Conservation (phyloP, 108 stramenopile genomes). For the Chaetoceros muelleri region DNA sequence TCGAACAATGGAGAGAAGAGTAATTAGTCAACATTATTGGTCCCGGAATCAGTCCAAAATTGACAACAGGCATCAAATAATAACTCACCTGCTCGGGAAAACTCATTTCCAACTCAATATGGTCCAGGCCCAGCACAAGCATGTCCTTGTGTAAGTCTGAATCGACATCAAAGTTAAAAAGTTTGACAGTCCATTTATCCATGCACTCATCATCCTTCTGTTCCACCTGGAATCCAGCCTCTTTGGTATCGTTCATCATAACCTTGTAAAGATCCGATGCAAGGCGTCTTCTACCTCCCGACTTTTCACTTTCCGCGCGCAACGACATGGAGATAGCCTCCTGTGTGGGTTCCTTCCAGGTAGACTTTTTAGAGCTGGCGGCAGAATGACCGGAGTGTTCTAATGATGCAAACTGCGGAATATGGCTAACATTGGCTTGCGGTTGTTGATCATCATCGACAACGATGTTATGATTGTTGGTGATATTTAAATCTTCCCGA, state of each 20-base stretch:
- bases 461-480: conserved; percentile 4
- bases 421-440: background rate
- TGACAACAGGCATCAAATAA: too few species aligned
- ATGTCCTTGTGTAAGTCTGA: conserved; percentile 73
- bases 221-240: conserved; percentile 73
- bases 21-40: too few species aligned
- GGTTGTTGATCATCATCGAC: background rate
- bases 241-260: conserved; percentile 73
- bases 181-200: conserved; percentile 81
- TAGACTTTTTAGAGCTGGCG: conserved; percentile 18
- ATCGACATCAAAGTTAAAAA: conserved; percentile 80
- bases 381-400: background rate
- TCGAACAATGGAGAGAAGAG: background rate
- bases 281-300: conserved; percentile 70
- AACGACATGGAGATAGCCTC: conserved; percentile 71
- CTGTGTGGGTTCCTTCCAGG: conserved; percentile 68
- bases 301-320: conserved; percentile 70
- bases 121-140: conserved; percentile 53
- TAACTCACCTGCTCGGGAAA: conserved; percentile 70
- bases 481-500: conserved; percentile 6
- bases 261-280: conserved; percentile 80
- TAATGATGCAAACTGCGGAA: background rate
- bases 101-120: conserved; percentile 82
- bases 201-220: conserved; percentile 70
- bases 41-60: too few species aligned